Conservation (phyloP, 129 eudicot species). For the Centrapalus pauciflorus region DNA sequence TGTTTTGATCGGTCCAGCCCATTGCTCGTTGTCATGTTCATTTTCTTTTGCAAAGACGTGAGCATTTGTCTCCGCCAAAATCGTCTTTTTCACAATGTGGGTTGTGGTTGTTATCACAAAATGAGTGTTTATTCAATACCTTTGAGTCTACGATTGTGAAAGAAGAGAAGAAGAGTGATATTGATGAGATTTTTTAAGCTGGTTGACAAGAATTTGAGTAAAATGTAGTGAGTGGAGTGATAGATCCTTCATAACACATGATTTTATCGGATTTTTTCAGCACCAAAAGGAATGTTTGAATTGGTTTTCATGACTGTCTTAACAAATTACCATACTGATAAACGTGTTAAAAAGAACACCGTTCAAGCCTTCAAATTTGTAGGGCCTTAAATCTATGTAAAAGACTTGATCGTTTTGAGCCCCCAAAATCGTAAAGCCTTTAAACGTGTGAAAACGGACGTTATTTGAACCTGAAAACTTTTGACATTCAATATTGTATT, state of each 20-base stretch:
- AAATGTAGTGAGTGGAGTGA: slow-evolving; percentile 12
- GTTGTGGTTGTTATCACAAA: slow-evolving; percentile 35
- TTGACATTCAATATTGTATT: no score
- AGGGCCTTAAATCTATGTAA: no score
- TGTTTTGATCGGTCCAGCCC: slow-evolving; percentile 8
- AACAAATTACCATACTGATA: slow-evolving; percentile 36
- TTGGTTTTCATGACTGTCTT: slow-evolving; percentile 57
- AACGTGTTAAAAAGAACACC: no score
- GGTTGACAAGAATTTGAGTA: slow-evolving; percentile 36
- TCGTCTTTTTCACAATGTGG: slow-evolving; percentile 30
- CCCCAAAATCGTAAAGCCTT: no score
- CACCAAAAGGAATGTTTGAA: slow-evolving; percentile 64
- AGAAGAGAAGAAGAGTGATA: slow-evolving; percentile 13
- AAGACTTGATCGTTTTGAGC: no score
- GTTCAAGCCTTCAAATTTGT: no score
- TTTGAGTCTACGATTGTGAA: slow-evolving; percentile 44
- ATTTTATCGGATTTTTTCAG: slow-evolving; percentile 37
- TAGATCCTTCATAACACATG: slow-evolving; percentile 47
- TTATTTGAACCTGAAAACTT: no score
- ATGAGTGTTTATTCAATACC: slow-evolving; percentile 20
- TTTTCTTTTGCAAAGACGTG: slow-evolving; percentile 39
- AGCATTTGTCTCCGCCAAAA: slow-evolving; percentile 27
- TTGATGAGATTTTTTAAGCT: slow-evolving; percentile 56
- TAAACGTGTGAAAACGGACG: no score
- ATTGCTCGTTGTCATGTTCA: slow-evolving; percentile 54